Evolutionary conservation across 169 alveolate species (phyloP).

Genomic region (Eimeria maxima): DNA sequence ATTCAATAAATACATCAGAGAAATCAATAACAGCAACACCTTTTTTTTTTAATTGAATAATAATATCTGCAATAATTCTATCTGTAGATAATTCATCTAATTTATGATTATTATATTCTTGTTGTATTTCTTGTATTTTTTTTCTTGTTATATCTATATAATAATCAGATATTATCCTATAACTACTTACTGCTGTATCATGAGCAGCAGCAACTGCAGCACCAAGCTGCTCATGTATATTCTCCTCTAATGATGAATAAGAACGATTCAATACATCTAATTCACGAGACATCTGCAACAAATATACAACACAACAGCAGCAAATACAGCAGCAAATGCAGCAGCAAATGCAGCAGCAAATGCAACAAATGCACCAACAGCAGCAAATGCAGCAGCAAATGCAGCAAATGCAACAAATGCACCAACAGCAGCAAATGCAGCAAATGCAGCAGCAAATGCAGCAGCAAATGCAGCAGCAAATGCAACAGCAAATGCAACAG

Average conservation of each 20-base stretch:
- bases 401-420: too few species aligned
- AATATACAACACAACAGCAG: background rate
- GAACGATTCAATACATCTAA: background rate
- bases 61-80: background rate
- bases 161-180: background rate
- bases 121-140: slow-evolving; percentile 2
- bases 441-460: slow-evolving; percentile 23
- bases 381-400: slow-evolving; percentile 29
- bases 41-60: background rate
- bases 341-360: slow-evolving; percentile 38
- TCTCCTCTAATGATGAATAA: background rate
- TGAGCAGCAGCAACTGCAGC: background rate
- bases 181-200: slow-evolving; percentile 1
- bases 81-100: slow-evolving; percentile 11
- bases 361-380: too few species aligned
- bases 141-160: background rate
- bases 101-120: background rate
- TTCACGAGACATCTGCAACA: background rate
- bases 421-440: too few species aligned
- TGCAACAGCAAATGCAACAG: too few species aligned
- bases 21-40: slow-evolving; percentile 35
- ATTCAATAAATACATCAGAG: background rate
- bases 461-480: slow-evolving; percentile 13
- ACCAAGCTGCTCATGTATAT: slow-evolving; percentile 24
- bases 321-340: slow-evolving; percentile 36